A percentile compares a stretch with the other conserved stretches of the same genome.
Evolutionary conservation across 768 basidiomycete genomes (phyloP).

Genomic region (Tricholoma bakamatsutake): DNA sequence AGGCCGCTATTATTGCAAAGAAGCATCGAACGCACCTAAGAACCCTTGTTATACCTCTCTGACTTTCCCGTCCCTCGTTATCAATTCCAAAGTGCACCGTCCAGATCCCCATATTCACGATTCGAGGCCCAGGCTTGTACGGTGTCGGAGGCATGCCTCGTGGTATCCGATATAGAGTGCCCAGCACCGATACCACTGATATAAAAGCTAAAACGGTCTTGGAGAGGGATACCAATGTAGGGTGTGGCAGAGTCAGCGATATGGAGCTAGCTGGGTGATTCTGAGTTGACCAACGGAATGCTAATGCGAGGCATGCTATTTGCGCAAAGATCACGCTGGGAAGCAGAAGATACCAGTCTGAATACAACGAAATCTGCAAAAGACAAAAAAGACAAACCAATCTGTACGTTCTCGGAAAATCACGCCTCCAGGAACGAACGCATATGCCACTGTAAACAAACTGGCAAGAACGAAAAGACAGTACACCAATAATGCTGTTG

Average conservation of each 20-base stretch:
- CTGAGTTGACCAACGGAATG: conserved; percentile 35
- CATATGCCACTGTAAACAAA: conserved; percentile 85
- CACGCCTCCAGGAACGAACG: conserved; percentile 79
- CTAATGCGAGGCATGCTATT: conserved; percentile 41
- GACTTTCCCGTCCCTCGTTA: conserved; percentile 69
- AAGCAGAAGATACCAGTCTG: background rate
- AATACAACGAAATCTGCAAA: background rate
- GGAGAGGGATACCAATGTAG: background rate
- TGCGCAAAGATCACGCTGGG: conserved; percentile 51
- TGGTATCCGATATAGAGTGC: conserved; percentile 52
- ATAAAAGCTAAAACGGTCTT: conserved; percentile 32
- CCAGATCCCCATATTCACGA: conserved; percentile 86
- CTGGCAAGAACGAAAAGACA: conserved; percentile 60
- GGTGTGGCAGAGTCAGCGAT: background rate
- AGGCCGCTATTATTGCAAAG: background rate
- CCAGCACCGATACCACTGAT: conserved; percentile 43
- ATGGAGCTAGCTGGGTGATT: background rate
- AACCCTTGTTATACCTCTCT: conserved; percentile 54
- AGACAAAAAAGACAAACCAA: conserved; percentile 38
- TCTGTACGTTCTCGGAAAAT: conserved; percentile 76
- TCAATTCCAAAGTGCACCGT: conserved; percentile 87
- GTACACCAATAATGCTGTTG: conserved; percentile 53
- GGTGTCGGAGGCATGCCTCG: conserved; percentile 38
- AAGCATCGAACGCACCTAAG: conserved; percentile 24
- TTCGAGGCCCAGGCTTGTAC: conserved; percentile 55